Base-by-base conservation (phyloP, 495 filamentous ascomycete genomes). In the Rhizodiscina lignyota region DNA sequence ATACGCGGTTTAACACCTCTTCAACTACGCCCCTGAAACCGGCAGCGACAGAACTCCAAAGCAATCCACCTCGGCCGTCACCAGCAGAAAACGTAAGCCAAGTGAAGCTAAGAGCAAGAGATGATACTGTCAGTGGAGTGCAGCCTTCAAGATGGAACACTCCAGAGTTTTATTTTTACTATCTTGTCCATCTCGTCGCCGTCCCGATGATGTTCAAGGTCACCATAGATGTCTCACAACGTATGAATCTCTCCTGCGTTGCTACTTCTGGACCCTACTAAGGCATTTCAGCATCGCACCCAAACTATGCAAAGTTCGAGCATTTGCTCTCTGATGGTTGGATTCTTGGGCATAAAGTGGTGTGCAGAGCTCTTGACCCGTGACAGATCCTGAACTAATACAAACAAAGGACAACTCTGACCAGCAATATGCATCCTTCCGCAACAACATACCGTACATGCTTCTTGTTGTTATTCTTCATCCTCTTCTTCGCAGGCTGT, bases 291-390 rank as follows among this genome's bases (percentile, higher is more conserved):
- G 85, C 80, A 35, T 76, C 68, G 24, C 73, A 94, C 56, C 82
- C 85, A 3, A 72, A 79, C 38, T 96, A 91, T 51, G 42, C 63
- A 23, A 81, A 71, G 42, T 96, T 77, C 50, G 63, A 77, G 40
- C 56, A 61, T 31, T 56, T 77, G 13, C 68, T 99, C 13, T 77
- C 71, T 0, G 64, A 72, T 6, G 91, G 89, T 37, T 99, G 89
- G 89, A 83, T 99, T 37, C 77, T 77, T n/a, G 89, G 89, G 12
- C 81, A 86, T 32, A 83, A 80, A 64, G 82, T 94, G 27, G 79
- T 83, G 63, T 53, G 77, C 42, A n/a, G 30, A 5, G n/a, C 18
- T 21, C 10, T 32, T 16, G 4, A 12, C 15, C 21, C n/a, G 22
- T 30, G 24, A 27, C 6, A 27, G 24, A 8, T 30, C 4, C 16